Evolutionary conservation across 1,139 yeast genomes (phyloP).

Genomic region (Blastobotrys serpentis): DNA sequence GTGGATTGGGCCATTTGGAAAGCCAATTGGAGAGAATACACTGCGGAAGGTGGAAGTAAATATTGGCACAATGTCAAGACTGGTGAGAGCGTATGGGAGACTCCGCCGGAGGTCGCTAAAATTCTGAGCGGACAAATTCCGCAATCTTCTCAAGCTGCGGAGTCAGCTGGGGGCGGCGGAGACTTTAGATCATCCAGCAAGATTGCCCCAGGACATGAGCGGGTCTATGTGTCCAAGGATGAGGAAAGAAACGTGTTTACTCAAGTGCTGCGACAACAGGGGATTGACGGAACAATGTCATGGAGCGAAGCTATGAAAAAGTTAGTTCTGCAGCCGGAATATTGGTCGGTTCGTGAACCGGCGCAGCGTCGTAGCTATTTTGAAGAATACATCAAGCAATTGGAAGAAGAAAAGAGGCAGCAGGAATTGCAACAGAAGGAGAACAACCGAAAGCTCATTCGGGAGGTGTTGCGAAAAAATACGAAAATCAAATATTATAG

Average conservation of each 20-base stretch:
- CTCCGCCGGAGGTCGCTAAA: conserved; percentile 49
- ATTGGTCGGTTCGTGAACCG: conserved; percentile 69
- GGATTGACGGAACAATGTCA: conserved; percentile 74
- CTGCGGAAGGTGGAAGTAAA: conserved; percentile 65
- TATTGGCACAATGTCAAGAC: conserved; percentile 72
- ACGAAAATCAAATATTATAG: conserved; percentile 54
- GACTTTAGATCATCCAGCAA: conserved; percentile 7
- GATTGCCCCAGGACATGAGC: conserved; percentile 11
- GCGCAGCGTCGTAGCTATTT: conserved; percentile 58
- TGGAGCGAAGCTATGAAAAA: conserved; percentile 66
- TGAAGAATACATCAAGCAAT: conserved; percentile 60
- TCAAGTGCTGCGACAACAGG: conserved; percentile 50
- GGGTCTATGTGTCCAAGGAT: conserved; percentile 21
- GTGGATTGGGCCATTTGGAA: conserved; percentile 39
- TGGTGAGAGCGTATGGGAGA: conserved; percentile 76
- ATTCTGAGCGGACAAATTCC: too few species aligned
- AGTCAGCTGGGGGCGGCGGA: too few species aligned
- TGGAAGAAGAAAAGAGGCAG: conserved; percentile 50
- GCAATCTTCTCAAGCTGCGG: too few species aligned
- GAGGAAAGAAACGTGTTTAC: conserved; percentile 51
- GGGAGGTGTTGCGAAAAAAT: conserved; percentile 47
- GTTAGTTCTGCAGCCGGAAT: conserved; percentile 58
- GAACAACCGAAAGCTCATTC: conserved; percentile 55
- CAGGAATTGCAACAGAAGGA: conserved; percentile 49
- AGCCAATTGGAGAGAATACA: conserved; percentile 60